Percentiles rank a stretch among this genome's conserved stretches.
Conservation (phyloP, 2,329 filamentous ascomycete genomes). For the Grosmannia clavigera region DNA sequence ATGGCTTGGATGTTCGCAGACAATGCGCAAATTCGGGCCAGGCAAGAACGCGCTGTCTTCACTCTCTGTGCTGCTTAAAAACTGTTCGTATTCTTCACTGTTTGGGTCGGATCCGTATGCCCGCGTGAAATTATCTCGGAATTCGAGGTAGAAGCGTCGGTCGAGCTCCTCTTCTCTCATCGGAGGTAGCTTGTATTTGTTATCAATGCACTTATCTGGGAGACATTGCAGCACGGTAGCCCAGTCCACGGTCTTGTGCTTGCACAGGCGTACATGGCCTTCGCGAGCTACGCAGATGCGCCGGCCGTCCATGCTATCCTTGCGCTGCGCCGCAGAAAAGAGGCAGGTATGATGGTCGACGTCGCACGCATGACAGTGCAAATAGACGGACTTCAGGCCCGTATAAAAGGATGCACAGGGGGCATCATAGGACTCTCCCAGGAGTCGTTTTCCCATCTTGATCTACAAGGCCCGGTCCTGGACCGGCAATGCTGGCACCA, state of each 20-base stretch:
- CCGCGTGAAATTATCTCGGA: too few species aligned
- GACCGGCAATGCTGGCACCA: neutral
- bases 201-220: neutral
- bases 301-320: neutral
- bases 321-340: neutral
- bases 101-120: neutral
- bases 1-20: conserved; percentile 2
- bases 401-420: neutral
- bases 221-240: neutral
- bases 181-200: neutral
- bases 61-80: too few species aligned
- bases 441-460: neutral
- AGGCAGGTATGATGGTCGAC: neutral
- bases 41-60: neutral
- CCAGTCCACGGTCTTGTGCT: neutral
- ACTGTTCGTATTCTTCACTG: neutral
- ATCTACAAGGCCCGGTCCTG: neutral
- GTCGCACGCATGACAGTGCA: neutral
- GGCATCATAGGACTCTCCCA: neutral
- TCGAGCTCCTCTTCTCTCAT: too few species aligned
- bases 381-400: neutral
- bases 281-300: neutral
- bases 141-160: too few species aligned
- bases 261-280: conserved; percentile 1
- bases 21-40: neutral